Evolutionary conservation across 805 yeast species (phyloP).

Genomic region (Pichia exigua): DNA sequence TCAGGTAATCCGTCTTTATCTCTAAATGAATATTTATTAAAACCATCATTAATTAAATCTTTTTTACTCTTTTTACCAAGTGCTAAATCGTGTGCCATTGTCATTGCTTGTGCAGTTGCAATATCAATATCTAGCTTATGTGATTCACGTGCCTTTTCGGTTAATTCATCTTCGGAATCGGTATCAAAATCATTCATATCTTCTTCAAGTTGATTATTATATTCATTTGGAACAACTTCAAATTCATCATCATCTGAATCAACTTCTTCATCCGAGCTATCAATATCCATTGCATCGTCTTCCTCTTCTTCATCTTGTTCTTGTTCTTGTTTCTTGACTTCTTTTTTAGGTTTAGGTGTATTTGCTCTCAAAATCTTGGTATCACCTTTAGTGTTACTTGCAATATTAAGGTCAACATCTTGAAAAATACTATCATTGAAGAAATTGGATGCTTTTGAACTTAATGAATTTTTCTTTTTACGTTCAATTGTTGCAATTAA

Average conservation of each 20-base stretch:
- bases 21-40: slow-evolving; percentile 85
- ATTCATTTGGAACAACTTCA: slow-evolving; percentile 40
- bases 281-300: slow-evolving; percentile 13
- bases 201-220: slow-evolving; percentile 24
- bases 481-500: slow-evolving; percentile 46
- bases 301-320: slow-evolving; percentile 10
- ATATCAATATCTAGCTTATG: slow-evolving; percentile 67
- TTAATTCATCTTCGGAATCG: slow-evolving; percentile 44
- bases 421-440: slow-evolving; percentile 50
- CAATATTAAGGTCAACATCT: slow-evolving; percentile 34
- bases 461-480: slow-evolving; percentile 36
- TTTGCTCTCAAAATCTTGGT: slow-evolving; percentile 10
- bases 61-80: slow-evolving; percentile 78
- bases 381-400: slow-evolving; percentile 9
- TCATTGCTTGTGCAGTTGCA: slow-evolving; percentile 95
- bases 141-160: slow-evolving; percentile 32
- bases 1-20: slow-evolving; percentile 87
- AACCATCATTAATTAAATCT: slow-evolving; percentile 87
- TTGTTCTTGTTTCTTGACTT: slow-evolving; percentile 7
- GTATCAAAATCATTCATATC: slow-evolving; percentile 38
- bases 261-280: slow-evolving; percentile 15
- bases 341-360: slow-evolving; percentile 10
- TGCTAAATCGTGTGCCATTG: slow-evolving; percentile 93
- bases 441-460: slow-evolving; percentile 34
- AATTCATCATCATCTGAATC: slow-evolving; percentile 26